Evolutionary conservation across 202 grass and related monocot species (phyloP), one percentile per base, ranked within the genome.

Genomic region (Panicum virgatum): DNA sequence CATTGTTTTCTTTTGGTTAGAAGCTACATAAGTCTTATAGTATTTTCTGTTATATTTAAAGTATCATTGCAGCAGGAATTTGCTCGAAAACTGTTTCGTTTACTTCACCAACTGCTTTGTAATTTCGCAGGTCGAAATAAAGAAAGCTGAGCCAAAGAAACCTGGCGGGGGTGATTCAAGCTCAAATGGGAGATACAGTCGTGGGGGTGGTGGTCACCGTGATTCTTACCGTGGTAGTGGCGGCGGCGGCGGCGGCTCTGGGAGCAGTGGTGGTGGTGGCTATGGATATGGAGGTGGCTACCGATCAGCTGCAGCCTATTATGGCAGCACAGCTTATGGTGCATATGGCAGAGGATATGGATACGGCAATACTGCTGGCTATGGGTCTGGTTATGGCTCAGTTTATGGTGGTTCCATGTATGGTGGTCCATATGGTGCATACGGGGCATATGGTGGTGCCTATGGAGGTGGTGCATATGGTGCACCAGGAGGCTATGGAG

Each of bases 141-240:
- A 99, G 83, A 96, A 89, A 72, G 96, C 96, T 12, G 96, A 99
- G 68, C 96, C 96, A 87, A 99, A 94, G 83, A 99, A 92, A 89
- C 73, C 93, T 53, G 93, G 88, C 5, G 85, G 83, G 6, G 87
- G 88, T 44, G 89, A 94, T 79, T 80, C 86, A 19, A 84, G 88
- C 75, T 81, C 83, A 54, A 93, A 72, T 12, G 85, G 86, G 7
- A 92, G 96, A 71, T 43, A 75, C 66, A 75, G 82, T 42, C 89
- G 93, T 56, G 80, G 89, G 26, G 56, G 56, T 12, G 56, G 86
- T 73, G 63, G 80, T 12, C n/a, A 65, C 25, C 87, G 80, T 58
- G 85, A 81, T 86, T 89, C 83, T 44, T 34, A 81, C 72, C 90
- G 80, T 1, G 56, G 88, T 52, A 71, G 85, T 43, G 56, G 78